Base-by-base conservation (phyloP, 441 rosid species). In the Gossypium aridum region DNA sequence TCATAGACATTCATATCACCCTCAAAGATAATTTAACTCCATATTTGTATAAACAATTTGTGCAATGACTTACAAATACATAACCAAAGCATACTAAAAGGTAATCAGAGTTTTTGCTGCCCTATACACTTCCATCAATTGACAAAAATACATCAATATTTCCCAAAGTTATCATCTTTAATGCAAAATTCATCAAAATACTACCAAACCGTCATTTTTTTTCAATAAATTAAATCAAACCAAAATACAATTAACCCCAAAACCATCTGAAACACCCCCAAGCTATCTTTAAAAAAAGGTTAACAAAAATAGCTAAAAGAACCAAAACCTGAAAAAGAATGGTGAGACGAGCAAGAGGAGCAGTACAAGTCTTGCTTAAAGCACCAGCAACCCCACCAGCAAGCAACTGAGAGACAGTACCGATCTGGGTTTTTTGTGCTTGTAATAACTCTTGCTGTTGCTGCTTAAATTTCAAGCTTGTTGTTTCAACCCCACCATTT, bases 371-470 rank as follows among this genome's bases (percentile, higher is more conserved):
- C 79, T 95, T 95, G 81, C 98, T 89, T 56, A 95, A 84, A 78
- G 97, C 97, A 7, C 99, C 99, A 2, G 98, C 99, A 34, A 91
- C 80, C 2, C 99, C 99, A 54, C 99, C 98, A 20, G 99, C 91
- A 23, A 95, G 69, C 28, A 95, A 92, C 91, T 95, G 97, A 1
- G 92, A 73, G 23, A 87, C 84, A 0, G 94, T 86, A 71, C 94
- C 99, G 78, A 91, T 84, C 86, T 88, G 93, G 57, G 87, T 72
- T 70, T 83, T 77, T 63, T 76, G 78, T 62, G 74, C 75, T 57
- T 77, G 74, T 70, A 73, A 63, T 69, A 74, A 28, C 71, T 84
- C 88, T 65, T 85, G 86, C 77, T 80, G 84, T 17, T 88, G 85
- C 51, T 78, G 85, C 62, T 87, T 70, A 8, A 82, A 65, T 75